Evolutionary conservation across 345 rosid species (phyloP), one percentile per base, ranked within the genome.

Genomic region (Geranium rotundifolium): DNA sequence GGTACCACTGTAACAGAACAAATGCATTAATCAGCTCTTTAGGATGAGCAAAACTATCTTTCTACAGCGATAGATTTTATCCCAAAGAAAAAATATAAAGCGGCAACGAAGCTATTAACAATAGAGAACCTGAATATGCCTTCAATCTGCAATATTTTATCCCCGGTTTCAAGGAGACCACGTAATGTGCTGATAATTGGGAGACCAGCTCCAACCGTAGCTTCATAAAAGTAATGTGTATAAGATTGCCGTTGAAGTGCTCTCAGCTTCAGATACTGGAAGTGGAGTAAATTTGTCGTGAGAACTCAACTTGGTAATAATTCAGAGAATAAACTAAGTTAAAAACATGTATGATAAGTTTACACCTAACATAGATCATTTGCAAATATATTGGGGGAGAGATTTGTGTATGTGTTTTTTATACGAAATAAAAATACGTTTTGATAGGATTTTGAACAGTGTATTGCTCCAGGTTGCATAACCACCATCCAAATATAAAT

Each of bases 171-270:
- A 5, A 90, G 95, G 60, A 93, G 95, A 68, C 99, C 97, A 57
- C 96, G 77, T 75, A 93, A 79, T 70, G 99, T 93, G 81, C 96
- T 93, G 61, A 93, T 76, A 62, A 93, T 93, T 27, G 99, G 99
- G 72, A 93, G 99, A 66, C 99, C 99, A 67, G 99, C 99, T 73
- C 99, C 99, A 70, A 93, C 95, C 13, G 99, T 93, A 54, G 99
- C 99, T 72, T 93, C 99, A 63, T 93, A 93, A 75, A 93, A 93
- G 83, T 85, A 93, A 85, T 93, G 99, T 7, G 96, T 86, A 69
- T 93, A 90, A 52, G 97, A 93, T 72, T 88, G 84, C 63, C 99
- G 80, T 77, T 95, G 99, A 75, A 95, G 97, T 70, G 90, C 83
- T 80, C 97, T 85, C 76, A 88, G 67, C 76, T 82, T 86, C 72